These are phyloP conservation scores for Fusarium veterinarium DNA, from an alignment of 2,329 filamentous ascomycete species.

Conservation along the genomic window DNA sequence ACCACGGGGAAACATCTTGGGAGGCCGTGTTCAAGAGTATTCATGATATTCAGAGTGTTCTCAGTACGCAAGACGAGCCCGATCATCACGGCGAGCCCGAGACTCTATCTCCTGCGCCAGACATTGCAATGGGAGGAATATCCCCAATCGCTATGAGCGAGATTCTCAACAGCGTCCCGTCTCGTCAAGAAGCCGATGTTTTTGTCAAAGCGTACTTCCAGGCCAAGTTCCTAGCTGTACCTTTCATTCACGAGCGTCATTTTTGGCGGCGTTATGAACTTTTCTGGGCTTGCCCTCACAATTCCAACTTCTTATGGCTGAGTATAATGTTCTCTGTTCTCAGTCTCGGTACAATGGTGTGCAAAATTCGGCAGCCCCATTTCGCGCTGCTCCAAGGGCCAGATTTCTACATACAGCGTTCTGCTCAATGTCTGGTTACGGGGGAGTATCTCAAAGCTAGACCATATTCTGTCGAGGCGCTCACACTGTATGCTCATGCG, in stretches of 20 bases:
- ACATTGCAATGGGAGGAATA: slow-evolving; percentile 50
- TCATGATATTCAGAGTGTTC: slow-evolving; percentile 54
- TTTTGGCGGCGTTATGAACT: slow-evolving; percentile 61
- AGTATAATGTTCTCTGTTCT: slow-evolving; percentile 63
- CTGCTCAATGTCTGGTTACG: slow-evolving; percentile 60
- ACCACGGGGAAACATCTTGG: slow-evolving; percentile 56
- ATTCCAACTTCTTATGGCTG: slow-evolving; percentile 60
- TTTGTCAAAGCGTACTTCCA: slow-evolving; percentile 55
- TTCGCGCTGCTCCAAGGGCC: slow-evolving; percentile 37
- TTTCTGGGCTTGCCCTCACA: slow-evolving; percentile 58
- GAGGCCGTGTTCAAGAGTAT: slow-evolving; percentile 56
- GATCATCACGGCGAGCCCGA: slow-evolving; percentile 1
- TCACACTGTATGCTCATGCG: slow-evolving; percentile 58
- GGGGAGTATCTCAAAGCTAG: slow-evolving; percentile 60
- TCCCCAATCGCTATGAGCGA: slow-evolving; percentile 46
- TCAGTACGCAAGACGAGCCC: slow-evolving; percentile 39
- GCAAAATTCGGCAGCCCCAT: slow-evolving; percentile 46
- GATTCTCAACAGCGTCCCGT: slow-evolving; percentile 50
- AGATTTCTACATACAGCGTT: slow-evolving; percentile 50
- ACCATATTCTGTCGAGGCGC: slow-evolving; percentile 60
- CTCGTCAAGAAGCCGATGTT: slow-evolving; percentile 51
- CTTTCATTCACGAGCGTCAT: slow-evolving; percentile 56
- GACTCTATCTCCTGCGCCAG: slow-evolving; percentile 35
- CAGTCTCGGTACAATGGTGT: slow-evolving; percentile 54
- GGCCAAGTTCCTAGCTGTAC: slow-evolving; percentile 51